These are phyloP conservation scores for Candida cerambycidarum DNA, from an alignment of 805 yeast species.

Conservation along the genomic window DNA sequence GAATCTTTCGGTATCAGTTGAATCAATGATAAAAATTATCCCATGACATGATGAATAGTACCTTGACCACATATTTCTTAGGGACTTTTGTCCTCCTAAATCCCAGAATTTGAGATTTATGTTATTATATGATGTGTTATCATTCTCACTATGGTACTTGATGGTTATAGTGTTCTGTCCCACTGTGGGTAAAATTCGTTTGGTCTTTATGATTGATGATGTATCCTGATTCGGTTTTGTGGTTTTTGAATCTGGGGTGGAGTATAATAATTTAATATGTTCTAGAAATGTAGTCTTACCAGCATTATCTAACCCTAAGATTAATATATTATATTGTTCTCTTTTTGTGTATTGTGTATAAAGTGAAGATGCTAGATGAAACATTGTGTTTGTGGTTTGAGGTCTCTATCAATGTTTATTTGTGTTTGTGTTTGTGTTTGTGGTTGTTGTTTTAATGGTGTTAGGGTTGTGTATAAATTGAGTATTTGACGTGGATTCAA, in stretches of 20 bases:
- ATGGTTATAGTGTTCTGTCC: slow-evolving; percentile 77
- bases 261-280: slow-evolving; percentile 39
- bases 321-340: slow-evolving; percentile 52
- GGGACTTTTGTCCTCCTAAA: slow-evolving; percentile 89
- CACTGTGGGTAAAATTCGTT: slow-evolving; percentile 83
- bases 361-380: slow-evolving; percentile 44
- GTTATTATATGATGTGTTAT: slow-evolving; percentile 29
- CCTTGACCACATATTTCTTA: slow-evolving; percentile 82
- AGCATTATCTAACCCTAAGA: slow-evolving; percentile 91
- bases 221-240: slow-evolving; percentile 14
- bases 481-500: background rate
- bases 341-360: slow-evolving; percentile 46
- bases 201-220: slow-evolving; percentile 35
- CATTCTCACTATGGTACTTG: slow-evolving; percentile 23
- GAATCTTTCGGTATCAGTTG: slow-evolving; percentile 79
- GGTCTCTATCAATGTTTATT: no score
- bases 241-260: slow-evolving; percentile 24
- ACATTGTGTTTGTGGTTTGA: slow-evolving; percentile 25
- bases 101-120: slow-evolving; percentile 86
- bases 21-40: slow-evolving; percentile 87
- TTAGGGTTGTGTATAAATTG: no score
- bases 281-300: slow-evolving; percentile 72
- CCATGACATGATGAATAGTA: slow-evolving; percentile 88
- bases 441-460: no score
- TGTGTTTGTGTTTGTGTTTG: background rate